phyloP scores from a whole-genome alignment of 352 stramenopile genomes.

The Phytophthora cryptogea region DNA sequence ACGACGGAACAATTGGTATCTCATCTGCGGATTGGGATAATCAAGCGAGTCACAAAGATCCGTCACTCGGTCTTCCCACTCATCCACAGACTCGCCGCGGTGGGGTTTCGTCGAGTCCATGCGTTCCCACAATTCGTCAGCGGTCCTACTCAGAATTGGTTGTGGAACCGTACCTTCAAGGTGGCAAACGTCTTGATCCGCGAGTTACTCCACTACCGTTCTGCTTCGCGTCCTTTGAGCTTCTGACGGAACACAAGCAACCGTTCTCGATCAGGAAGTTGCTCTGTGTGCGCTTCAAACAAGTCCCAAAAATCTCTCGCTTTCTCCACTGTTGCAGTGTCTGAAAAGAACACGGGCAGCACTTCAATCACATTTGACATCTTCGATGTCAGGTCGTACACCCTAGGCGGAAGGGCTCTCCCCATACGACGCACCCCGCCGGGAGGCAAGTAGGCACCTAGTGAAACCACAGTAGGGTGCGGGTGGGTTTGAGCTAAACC shows the following conservation, averaged over 20 bases:
- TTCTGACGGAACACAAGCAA: slow-evolving; percentile 1
- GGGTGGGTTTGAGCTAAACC: too few relatives aligned
- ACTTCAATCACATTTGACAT: too few relatives aligned
- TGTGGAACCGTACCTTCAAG: slow-evolving; percentile 1
- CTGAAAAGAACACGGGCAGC: neutral
- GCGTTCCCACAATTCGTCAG: neutral
- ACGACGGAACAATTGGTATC: neutral
- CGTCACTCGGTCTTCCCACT: slow-evolving; percentile 3
- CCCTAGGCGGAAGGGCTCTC: too few relatives aligned
- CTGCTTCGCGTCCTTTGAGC: neutral
- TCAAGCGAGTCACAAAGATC: slow-evolving; percentile 8
- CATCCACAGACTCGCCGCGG: slow-evolving; percentile 1
- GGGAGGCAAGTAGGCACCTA: too few relatives aligned
- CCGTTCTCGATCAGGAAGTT: neutral
- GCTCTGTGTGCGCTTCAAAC: neutral
- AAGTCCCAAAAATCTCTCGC: neutral
- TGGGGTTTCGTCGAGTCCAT: neutral
- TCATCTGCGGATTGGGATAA: slow-evolving; percentile 1
- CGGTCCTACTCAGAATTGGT: slow-evolving; percentile 3
- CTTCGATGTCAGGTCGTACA: too few relatives aligned
- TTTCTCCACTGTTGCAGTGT: slow-evolving; percentile 6
- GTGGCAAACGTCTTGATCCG: neutral
- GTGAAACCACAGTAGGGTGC: too few relatives aligned
- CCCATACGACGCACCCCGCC: too few relatives aligned
- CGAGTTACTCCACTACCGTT: slow-evolving; percentile 7